These are phyloP conservation scores for Iris macrosiphon DNA, from an alignment of 106 monocot species.

Conservation along the genomic window DNA sequence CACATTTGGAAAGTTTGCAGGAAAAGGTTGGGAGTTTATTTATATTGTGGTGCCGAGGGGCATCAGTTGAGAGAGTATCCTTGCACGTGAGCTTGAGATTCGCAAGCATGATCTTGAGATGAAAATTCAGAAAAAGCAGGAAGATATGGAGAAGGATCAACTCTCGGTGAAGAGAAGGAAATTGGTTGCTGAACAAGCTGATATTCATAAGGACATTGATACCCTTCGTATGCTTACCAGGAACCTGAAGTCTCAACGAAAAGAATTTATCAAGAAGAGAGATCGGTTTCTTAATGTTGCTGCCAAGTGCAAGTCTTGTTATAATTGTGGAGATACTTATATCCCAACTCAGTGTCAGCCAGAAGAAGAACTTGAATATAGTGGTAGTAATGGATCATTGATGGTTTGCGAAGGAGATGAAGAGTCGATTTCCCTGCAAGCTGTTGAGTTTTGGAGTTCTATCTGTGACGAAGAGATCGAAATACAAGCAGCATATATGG, in stretches of 20 bases:
- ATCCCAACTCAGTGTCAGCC: no score
- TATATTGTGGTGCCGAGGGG: no score
- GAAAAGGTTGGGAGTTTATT: no score
- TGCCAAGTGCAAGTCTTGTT: conserved; percentile 49
- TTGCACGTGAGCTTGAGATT: no score
- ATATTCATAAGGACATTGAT: conserved; percentile 83
- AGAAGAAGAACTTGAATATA: no score
- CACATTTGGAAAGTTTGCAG: no score
- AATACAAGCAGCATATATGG: conserved; percentile 12
- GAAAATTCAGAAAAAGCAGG: conserved; percentile 37
- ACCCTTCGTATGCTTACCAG: conserved; percentile 58
- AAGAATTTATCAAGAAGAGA: conserved; percentile 65
- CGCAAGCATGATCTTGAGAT: no score
- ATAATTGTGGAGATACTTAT: conserved; percentile 76
- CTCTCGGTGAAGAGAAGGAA: conserved; percentile 30
- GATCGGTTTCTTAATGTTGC: conserved; percentile 46
- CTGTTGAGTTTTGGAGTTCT: conserved; percentile 28
- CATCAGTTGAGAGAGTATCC: no score
- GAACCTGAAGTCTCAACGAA: conserved; percentile 63
- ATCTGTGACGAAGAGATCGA: conserved; percentile 29
- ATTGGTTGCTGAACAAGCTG: conserved; percentile 54
- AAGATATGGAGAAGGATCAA: conserved; percentile 57
- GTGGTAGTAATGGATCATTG: no score
- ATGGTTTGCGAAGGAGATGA: conserved; percentile 19
- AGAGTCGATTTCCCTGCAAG: conserved; percentile 23